phyloP scores from a whole-genome alignment of 352 stramenopile species.

The Phytopythium litorale region DNA sequence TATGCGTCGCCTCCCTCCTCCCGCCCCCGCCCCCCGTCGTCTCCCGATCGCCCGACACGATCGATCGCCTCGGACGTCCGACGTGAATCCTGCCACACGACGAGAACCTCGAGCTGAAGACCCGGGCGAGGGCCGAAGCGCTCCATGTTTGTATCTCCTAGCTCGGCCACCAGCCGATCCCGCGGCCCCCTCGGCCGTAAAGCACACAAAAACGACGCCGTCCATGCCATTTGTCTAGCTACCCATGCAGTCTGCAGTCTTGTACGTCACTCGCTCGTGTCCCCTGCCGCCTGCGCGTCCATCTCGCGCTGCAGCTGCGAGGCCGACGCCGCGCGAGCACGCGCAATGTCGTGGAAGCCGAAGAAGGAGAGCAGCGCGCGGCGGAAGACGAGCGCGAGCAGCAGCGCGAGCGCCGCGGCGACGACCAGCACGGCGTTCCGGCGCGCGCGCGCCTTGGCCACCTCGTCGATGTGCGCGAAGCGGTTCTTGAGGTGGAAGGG shows the following conservation, averaged over 20 bases:
- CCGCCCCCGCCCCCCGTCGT: not conserved
- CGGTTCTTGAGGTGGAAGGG: conserved; percentile 84
- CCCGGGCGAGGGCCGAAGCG: not conserved
- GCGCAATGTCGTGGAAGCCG: conserved; percentile 65
- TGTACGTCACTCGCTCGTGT: not conserved
- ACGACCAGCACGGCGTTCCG: conserved; percentile 35
- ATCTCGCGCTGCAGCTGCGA: conserved; percentile 52
- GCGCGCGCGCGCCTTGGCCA: conserved; percentile 42
- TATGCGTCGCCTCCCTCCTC: not conserved
- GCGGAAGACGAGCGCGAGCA: conserved; percentile 53
- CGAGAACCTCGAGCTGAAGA: not conserved
- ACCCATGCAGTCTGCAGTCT: not conserved
- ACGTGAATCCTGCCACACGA: not conserved
- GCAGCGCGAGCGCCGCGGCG: conserved; percentile 25
- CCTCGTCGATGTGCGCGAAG: conserved; percentile 83
- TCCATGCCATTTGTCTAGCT: not conserved
- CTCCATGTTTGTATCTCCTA: conserved; percentile 3
- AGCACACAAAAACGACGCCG: not conserved
- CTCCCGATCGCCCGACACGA: not conserved
- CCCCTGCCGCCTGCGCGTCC: conserved; percentile 11
- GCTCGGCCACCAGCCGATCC: not conserved
- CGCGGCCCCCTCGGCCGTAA: not conserved
- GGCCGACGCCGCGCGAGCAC: conserved; percentile 54
- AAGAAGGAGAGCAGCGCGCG: conserved; percentile 48
- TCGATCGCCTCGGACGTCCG: not conserved